Base-by-base conservation (phyloP, 2,329 filamentous ascomycete genomes). In the Zymoseptoria ardabiliae region DNA sequence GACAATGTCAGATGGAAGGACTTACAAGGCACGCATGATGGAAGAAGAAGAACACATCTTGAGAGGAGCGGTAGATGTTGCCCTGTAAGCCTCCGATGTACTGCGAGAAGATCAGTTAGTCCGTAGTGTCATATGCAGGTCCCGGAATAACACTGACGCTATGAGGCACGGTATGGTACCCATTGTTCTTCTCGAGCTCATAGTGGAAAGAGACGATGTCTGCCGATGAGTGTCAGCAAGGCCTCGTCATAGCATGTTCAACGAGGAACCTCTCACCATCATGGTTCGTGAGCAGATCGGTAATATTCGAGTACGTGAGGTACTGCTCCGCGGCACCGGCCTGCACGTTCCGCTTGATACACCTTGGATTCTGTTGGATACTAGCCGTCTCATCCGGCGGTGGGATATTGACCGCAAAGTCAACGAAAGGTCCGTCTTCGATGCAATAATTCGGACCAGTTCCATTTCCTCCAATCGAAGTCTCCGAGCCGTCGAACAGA, bases 381-480 rank as follows among this genome's bases (percentile, higher is more conserved):
- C 50, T 21, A 6, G 22, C 22, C 10, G 19, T 25, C 1, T 53
- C 50, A 22, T 53, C 50, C 19, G 50, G 19, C 1, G 49, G 49
- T 11, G 49, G 49, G 49, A 50, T 53, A 49, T 70, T 63, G 53
- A 70, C 57, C 9, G 55, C 63, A 60, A 60, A 68, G 65, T 82
- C 74, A 62, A 74, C 76, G 69, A 83, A 81, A 0, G 81, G 81
- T 0, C 81, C 81, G 0, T 72, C 73, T 9, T 68, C 74, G 3
- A 85, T 74, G 66, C 81, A 85, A 2, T 81, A 81, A 49, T 82
- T 8, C 79, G 63, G 23, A 64, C 71, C 60, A 75, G 56, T 58
- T 56, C 70, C 70, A 50, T 72, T 70, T 50, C 82, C 82, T 62
- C 83, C 80, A 58, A 85, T 30, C 2, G 61, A 63, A 6, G 58